These are phyloP conservation scores for Penicillium goetzii DNA, from an alignment of 495 filamentous ascomycete species.

Conservation along the genomic window DNA sequence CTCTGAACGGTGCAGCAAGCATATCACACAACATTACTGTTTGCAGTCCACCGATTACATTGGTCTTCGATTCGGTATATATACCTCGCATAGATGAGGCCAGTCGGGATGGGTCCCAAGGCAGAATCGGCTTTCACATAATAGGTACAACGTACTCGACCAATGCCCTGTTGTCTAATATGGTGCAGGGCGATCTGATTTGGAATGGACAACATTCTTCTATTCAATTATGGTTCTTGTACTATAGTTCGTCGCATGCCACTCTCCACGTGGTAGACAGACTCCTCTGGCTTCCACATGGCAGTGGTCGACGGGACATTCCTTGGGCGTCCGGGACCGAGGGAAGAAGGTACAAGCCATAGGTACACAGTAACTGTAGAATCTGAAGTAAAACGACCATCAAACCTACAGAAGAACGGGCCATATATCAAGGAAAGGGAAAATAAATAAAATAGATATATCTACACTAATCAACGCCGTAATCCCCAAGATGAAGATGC, in stretches of 20 bases:
- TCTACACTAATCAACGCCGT: constrained; percentile 35
- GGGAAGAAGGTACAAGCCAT: too few species aligned
- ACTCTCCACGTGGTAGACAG: constrained; percentile 6
- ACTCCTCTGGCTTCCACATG: constrained; percentile 11
- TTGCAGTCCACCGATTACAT: neutral
- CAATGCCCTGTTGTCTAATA: too few species aligned
- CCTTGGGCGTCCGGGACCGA: neutral
- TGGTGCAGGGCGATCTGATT: neutral
- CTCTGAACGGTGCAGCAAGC: neutral
- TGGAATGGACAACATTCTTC: too few species aligned
- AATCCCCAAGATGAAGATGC: constrained; percentile 33
- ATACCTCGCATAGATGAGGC: too few species aligned
- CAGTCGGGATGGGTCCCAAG: neutral
- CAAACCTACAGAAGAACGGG: neutral
- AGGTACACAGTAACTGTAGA: neutral
- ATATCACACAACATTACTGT: neutral
- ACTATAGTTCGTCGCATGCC: neutral
- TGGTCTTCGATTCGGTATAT: too few species aligned
- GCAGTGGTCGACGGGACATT: constrained; percentile 2
- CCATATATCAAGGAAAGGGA: neutral
- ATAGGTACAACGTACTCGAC: too few species aligned
- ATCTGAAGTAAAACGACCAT: too few species aligned
- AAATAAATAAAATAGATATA: constrained; percentile 31
- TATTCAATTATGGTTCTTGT: neutral
- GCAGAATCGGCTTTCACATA: neutral